phyloP scores from a whole-genome alignment of 1,284 basidiomycete species.

The Boletus sp. region DNA sequence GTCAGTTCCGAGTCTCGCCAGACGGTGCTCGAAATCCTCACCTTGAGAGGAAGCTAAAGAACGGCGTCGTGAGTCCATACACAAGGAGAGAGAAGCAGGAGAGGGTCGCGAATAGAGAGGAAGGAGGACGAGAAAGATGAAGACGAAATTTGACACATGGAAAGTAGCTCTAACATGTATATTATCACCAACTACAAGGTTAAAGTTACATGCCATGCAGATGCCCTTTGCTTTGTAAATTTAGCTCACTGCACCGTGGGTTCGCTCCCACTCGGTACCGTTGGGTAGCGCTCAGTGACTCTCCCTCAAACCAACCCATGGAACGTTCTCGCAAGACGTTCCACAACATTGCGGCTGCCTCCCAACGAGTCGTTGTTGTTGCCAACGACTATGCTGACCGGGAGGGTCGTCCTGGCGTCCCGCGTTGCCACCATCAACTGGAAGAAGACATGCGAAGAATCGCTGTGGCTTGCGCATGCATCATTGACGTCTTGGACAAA shows the following conservation, averaged over 20 bases:
- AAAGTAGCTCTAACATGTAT: too few species aligned
- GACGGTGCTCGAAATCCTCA: conserved; percentile 25
- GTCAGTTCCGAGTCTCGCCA: conserved; percentile 22
- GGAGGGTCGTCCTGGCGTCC: background rate
- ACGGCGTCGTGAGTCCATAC: conserved; percentile 9
- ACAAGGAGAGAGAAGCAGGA: background rate
- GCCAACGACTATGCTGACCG: conserved; percentile 3
- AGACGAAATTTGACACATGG: background rate
- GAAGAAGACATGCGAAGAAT: conserved; percentile 14
- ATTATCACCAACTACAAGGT: too few species aligned
- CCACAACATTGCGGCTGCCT: background rate
- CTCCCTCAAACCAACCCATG: background rate
- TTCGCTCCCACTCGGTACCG: too few species aligned
- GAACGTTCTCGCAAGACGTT: conserved; percentile 8
- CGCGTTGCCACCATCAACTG: conserved; percentile 9
- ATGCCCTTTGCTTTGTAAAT: too few species aligned
- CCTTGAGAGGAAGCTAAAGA: conserved; percentile 22
- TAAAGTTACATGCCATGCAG: too few species aligned
- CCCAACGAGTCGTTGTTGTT: background rate
- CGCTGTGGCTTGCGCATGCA: conserved; percentile 3
- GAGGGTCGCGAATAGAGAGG: too few species aligned
- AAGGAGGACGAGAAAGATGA: conserved; percentile 10
- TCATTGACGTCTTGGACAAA: too few species aligned
- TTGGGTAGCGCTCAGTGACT: background rate
- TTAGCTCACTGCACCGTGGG: too few species aligned